phyloP scores from a whole-genome alignment of 257 asterid species.

The Thymus quinquecostatus region DNA sequence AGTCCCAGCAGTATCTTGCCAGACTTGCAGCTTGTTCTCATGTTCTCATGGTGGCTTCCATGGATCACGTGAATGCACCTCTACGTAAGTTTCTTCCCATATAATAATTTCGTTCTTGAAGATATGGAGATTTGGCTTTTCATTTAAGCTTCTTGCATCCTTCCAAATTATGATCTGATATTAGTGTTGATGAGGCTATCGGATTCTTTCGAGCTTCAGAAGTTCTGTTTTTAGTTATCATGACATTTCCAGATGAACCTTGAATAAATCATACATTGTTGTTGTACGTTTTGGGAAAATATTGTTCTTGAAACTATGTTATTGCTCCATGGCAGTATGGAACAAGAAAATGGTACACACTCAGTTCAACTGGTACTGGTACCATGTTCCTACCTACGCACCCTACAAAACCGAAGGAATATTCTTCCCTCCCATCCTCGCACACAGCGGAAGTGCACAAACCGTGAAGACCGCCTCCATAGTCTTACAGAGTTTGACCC shows the following conservation, averaged over 20 bases:
- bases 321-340: slow-evolving; percentile 64
- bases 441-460: slow-evolving; percentile 74
- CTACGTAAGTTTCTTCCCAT: slow-evolving; percentile 64
- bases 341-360: slow-evolving; percentile 97
- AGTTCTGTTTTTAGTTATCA: no score
- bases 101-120: background rate
- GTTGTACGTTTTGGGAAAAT: background rate
- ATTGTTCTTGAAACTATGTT: slow-evolving; percentile 19
- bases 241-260: no score
- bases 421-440: slow-evolving; percentile 79
- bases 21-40: slow-evolving; percentile 87
- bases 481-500: slow-evolving; percentile 91
- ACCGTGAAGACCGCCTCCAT: slow-evolving; percentile 87
- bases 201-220: no score
- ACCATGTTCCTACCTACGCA: slow-evolving; percentile 88
- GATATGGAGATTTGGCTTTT: background rate
- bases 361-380: slow-evolving; percentile 98
- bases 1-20: slow-evolving; percentile 80
- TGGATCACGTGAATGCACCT: slow-evolving; percentile 89
- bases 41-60: slow-evolving; percentile 79
- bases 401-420: slow-evolving; percentile 86
- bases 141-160: background rate
- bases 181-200: no score
- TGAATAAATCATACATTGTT: no score
- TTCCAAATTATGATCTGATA: slow-evolving; percentile 11